A percentile compares a stretch with the other conserved stretches of the same genome.
phyloP scores from a whole-genome alignment of 2,329 filamentous ascomycete species.

The Endothia cerciana region DNA sequence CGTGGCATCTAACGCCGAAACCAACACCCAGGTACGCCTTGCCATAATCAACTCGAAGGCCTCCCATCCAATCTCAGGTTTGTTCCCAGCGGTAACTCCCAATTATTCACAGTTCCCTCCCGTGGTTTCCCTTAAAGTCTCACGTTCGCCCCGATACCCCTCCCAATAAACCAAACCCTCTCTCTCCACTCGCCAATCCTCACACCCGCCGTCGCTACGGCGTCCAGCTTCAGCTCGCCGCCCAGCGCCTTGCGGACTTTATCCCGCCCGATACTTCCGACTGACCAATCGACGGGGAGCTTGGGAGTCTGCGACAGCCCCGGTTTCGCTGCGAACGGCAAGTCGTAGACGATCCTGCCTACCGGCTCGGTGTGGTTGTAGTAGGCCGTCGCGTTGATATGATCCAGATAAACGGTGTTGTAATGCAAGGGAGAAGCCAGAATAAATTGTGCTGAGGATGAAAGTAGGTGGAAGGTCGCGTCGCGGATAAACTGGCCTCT shows the following conservation, averaged over 20 bases:
- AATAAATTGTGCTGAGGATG: conserved; percentile 83
- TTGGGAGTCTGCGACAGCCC: conserved; percentile 73
- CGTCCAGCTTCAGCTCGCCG: conserved; percentile 77
- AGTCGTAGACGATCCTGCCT: conserved; percentile 75
- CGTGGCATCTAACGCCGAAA: conserved; percentile 1
- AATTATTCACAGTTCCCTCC: conserved; percentile 4
- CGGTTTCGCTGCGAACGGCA: conserved; percentile 77
- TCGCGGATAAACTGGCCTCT: conserved; percentile 76
- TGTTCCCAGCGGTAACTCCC: neutral
- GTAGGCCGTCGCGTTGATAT: conserved; percentile 80
- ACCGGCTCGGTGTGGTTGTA: conserved; percentile 81
- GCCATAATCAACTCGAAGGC: neutral
- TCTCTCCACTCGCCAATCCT: conserved; percentile 76
- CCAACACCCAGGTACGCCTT: neutral
- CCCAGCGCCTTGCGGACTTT: conserved; percentile 80
- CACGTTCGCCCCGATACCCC: conserved; percentile 71
- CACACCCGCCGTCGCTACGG: conserved; percentile 74
- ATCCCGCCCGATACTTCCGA: conserved; percentile 73
- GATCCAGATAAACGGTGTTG: conserved; percentile 76
- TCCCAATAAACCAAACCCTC: conserved; percentile 70
- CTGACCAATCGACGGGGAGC: conserved; percentile 80
- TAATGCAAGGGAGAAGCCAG: conserved; percentile 77
- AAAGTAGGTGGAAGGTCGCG: conserved; percentile 83
- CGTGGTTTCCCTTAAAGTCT: conserved; percentile 42
- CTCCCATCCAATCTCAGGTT: neutral